A percentile compares a stretch with the other conserved stretches of the same genome.
phyloP scores from a whole-genome alignment of 208 protist species.

The Trypanosoma avium region DNA sequence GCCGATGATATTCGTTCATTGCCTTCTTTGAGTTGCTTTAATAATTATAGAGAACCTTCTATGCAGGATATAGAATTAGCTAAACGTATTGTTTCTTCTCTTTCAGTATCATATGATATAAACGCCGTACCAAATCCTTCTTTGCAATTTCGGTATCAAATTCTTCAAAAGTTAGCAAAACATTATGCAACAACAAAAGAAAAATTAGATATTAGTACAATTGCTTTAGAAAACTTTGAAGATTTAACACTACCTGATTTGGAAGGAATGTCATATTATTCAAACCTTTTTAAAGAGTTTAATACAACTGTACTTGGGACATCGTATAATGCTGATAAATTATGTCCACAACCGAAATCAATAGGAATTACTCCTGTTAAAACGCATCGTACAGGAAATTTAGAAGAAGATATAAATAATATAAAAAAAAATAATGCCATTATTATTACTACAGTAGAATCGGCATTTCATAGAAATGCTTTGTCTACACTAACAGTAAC shows the following conservation, averaged over 20 bases:
- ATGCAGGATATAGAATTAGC: conserved; percentile 33
- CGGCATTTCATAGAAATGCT: conserved; percentile 34
- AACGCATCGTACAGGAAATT: not conserved
- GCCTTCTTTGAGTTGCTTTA: conserved; percentile 25
- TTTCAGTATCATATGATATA: conserved; percentile 60
- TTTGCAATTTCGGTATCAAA: conserved; percentile 57
- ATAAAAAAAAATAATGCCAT: conserved; percentile 12
- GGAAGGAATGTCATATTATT: conserved; percentile 42
- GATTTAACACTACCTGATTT: conserved; percentile 59
- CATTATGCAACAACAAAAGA: not conserved
- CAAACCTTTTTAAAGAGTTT: conserved; percentile 47
- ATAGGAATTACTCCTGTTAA: not conserved
- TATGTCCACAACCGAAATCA: conserved; percentile 32
- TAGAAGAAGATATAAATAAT: not conserved
- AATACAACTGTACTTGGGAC: conserved; percentile 42
- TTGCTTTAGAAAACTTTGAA: not conserved
- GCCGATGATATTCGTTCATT: conserved; percentile 72
- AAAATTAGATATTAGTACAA: not conserved
- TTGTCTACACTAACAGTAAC: conserved; percentile 36
- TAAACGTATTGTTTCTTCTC: conserved; percentile 39
- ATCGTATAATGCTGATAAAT: conserved; percentile 39
- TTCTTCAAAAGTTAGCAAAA: conserved; percentile 52
- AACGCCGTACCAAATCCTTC: conserved; percentile 69
- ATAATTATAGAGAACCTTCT: conserved; percentile 1
- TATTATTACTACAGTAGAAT: conserved; percentile 20